Evolutionary conservation across 2,329 filamentous ascomycete genomes (phyloP).

Genomic region (Clarireedia monteithiana): DNA sequence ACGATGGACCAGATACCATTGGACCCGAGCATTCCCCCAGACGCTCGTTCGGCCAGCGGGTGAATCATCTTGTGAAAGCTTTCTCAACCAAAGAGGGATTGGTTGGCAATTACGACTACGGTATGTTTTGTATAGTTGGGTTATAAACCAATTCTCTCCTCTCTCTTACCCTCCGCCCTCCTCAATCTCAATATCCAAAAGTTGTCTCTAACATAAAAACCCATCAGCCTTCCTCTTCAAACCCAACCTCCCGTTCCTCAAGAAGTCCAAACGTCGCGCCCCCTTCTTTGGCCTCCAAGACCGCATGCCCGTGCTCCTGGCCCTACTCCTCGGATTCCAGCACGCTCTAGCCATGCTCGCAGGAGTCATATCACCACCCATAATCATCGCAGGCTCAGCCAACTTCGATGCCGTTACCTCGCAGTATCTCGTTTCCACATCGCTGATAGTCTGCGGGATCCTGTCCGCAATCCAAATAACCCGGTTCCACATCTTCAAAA

Average conservation of each 20-base stretch:
- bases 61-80: conserved; percentile 34
- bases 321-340: conserved; percentile 68
- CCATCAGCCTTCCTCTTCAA: conserved; percentile 61
- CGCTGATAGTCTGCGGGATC: conserved; percentile 67
- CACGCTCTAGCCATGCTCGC: conserved; percentile 69
- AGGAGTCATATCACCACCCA: conserved; percentile 59
- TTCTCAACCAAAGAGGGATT: conserved; percentile 57
- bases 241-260: conserved; percentile 74
- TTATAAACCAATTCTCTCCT: not conserved
- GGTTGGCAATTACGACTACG: conserved; percentile 84
- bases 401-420: conserved; percentile 51
- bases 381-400: conserved; percentile 56
- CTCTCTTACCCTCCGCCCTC: too few species aligned
- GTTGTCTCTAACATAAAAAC: conserved; percentile 7
- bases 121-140: conserved; percentile 31
- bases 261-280: conserved; percentile 46
- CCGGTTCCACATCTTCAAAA: conserved; percentile 63
- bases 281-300: conserved; percentile 84
- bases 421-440: conserved; percentile 56
- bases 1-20: conserved; percentile 36
- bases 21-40: conserved; percentile 33
- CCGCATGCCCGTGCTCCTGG: conserved; percentile 66
- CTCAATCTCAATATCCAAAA: not conserved
- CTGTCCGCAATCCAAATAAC: conserved; percentile 72
- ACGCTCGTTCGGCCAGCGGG: conserved; percentile 34